Percentiles rank a stretch among this genome's conserved stretches.
phyloP scores from a whole-genome alignment of 495 filamentous ascomycete species.

The Aspergillus conjunctus region DNA sequence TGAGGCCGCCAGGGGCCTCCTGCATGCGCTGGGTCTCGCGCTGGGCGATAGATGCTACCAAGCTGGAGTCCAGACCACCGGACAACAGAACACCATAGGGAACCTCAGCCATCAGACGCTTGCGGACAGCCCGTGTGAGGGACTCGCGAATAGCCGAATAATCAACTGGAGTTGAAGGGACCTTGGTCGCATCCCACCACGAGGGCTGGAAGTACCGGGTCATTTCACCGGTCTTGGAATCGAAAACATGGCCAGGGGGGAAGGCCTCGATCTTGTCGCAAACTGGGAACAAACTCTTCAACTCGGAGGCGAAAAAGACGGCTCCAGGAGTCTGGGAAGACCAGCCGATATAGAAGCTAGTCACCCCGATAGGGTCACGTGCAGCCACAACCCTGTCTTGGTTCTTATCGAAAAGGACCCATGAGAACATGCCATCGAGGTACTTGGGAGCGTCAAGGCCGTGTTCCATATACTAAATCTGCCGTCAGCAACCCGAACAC shows the following conservation, averaged over 20 bases:
- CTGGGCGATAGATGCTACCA: slow-evolving; percentile 94
- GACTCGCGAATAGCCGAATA: slow-evolving; percentile 76
- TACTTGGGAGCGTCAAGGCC: slow-evolving; percentile 90
- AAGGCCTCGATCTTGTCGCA: slow-evolving; percentile 95
- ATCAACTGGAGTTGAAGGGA: slow-evolving; percentile 79
- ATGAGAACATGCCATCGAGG: slow-evolving; percentile 99
- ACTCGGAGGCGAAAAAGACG: slow-evolving; percentile 93
- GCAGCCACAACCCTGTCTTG: slow-evolving; percentile 90
- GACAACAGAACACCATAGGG: slow-evolving; percentile 96
- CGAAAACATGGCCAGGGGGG: slow-evolving; percentile 93
- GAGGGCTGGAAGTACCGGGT: slow-evolving; percentile 86
- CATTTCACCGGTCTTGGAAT: slow-evolving; percentile 79
- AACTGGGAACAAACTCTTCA: slow-evolving; percentile 90
- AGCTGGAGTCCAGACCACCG: slow-evolving; percentile 91
- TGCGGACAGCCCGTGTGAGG: slow-evolving; percentile 88
- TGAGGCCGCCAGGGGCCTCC: slow-evolving; percentile 42
- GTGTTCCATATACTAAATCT: slow-evolving; percentile 80
- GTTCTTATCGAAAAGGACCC: slow-evolving; percentile 93
- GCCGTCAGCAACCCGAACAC: slow-evolving; percentile 25
- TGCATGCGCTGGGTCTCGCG: slow-evolving; percentile 81
- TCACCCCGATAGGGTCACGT: slow-evolving; percentile 95
- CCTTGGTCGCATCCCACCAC: slow-evolving; percentile 84
- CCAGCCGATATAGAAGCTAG: slow-evolving; percentile 93
- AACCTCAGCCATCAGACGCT: slow-evolving; percentile 97
- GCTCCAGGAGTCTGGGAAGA: slow-evolving; percentile 79